Evolutionary conservation across 257 asterid genomes (phyloP).

Genomic region (Nicotiana noctiflora): DNA sequence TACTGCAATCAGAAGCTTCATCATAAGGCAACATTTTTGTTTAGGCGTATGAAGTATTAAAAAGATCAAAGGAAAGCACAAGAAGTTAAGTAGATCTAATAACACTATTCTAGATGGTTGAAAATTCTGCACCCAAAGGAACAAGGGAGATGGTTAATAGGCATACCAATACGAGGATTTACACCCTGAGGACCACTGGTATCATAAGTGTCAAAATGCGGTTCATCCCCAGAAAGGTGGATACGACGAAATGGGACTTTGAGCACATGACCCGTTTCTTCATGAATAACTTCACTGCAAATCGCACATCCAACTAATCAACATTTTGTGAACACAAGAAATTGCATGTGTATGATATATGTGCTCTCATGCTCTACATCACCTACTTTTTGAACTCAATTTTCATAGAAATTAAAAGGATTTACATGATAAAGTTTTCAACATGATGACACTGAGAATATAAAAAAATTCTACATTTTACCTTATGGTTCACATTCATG

Average conservation of each 20-base stretch:
- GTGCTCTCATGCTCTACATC: background rate
- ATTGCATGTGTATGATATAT: background rate
- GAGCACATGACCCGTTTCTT: constrained; percentile 69
- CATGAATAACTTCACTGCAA: constrained; percentile 78
- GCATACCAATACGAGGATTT: constrained; percentile 58
- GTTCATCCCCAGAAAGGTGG: constrained; percentile 76
- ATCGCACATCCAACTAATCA: constrained; percentile 13
- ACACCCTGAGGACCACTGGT: constrained; percentile 93
- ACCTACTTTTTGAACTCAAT: background rate
- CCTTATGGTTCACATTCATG: background rate
- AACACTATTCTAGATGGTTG: background rate
- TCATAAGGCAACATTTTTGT: background rate
- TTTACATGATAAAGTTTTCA: background rate
- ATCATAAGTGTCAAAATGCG: constrained; percentile 93
- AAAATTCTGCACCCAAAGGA: background rate
- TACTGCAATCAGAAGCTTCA: background rate
- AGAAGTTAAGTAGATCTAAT: background rate
- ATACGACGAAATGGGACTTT: constrained; percentile 85
- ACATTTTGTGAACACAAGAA: background rate
- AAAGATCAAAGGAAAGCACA: background rate
- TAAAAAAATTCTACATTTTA: background rate
- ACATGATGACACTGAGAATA: background rate
- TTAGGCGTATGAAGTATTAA: background rate
- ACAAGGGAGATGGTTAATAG: background rate
- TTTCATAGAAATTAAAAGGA: background rate